A percentile compares a stretch with the other conserved stretches of the same genome.
phyloP scores from a whole-genome alignment of 345 rosid species.

The Cardiospermum halicacabum region DNA sequence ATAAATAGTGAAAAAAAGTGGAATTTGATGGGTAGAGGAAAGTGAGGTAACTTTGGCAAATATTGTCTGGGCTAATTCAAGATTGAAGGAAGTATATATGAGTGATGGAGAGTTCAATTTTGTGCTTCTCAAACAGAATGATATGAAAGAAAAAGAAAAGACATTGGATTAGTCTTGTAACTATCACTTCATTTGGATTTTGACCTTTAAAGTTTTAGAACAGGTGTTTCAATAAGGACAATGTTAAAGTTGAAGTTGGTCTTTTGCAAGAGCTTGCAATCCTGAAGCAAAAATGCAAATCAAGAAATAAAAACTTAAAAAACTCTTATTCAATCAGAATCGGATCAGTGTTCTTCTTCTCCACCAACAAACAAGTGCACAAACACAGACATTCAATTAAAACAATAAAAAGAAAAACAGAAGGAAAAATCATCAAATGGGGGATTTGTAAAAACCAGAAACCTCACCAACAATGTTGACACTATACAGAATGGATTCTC shows the following conservation, averaged over 20 bases:
- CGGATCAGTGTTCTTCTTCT: slow-evolving; percentile 21
- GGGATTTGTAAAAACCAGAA: slow-evolving; percentile 16
- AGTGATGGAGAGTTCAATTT: neutral
- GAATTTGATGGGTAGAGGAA: neutral
- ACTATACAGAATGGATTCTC: slow-evolving; percentile 55
- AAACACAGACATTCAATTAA: slow-evolving; percentile 30
- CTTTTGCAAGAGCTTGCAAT: no score
- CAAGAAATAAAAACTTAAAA: neutral
- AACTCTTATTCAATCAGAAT: slow-evolving; percentile 30
- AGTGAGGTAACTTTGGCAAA: neutral
- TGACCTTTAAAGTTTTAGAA: neutral
- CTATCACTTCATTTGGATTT: no score
- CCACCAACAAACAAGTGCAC: slow-evolving; percentile 22
- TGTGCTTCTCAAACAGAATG: neutral
- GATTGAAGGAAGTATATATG: neutral
- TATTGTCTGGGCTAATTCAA: neutral
- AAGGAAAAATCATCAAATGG: slow-evolving; percentile 15
- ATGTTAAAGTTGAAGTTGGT: neutral
- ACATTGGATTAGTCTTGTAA: neutral
- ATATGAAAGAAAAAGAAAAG: no score
- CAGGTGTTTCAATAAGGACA: no score
- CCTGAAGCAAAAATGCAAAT: no score
- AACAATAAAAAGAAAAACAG: slow-evolving; percentile 16
- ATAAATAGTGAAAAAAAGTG: neutral
- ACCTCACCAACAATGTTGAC: slow-evolving; percentile 29